These are phyloP conservation scores for Lachancea kluyveri DNA, from an alignment of 805 yeast genomes.

Conservation along the genomic window DNA sequence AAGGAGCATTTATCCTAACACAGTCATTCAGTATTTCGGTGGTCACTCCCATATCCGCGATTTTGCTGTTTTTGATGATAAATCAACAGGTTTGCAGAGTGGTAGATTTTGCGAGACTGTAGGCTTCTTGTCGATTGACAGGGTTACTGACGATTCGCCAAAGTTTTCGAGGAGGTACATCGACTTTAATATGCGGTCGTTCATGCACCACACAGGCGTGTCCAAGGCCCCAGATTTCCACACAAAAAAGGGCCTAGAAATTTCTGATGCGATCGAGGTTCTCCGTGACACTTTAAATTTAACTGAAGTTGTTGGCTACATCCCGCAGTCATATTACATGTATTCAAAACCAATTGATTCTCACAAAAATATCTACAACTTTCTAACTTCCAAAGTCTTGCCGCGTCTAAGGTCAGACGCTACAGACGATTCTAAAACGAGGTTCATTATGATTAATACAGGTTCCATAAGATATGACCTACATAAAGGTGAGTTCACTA, in stretches of 20 bases:
- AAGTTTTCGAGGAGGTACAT: constrained; percentile 59
- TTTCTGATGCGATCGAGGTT: constrained; percentile 39
- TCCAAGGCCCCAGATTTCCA: constrained; percentile 34
- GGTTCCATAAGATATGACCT: constrained; percentile 87
- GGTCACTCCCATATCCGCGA: constrained; percentile 94
- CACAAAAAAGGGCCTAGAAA: constrained; percentile 47
- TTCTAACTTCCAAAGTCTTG: constrained; percentile 53
- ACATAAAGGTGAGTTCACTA: constrained; percentile 76
- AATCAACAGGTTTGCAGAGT: constrained; percentile 77
- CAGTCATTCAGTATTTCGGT: constrained; percentile 79
- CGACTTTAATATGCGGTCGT: constrained; percentile 73
- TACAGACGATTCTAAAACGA: constrained; percentile 28
- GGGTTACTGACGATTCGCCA: constrained; percentile 18
- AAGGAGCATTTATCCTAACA: constrained; percentile 53
- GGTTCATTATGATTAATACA: constrained; percentile 69
- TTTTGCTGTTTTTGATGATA: constrained; percentile 59
- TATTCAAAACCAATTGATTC: constrained; percentile 61
- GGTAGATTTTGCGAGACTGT: constrained; percentile 91
- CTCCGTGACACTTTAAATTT: constrained; percentile 46
- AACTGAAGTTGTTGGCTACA: constrained; percentile 53
- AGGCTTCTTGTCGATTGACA: constrained; percentile 71
- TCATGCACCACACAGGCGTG: constrained; percentile 51
- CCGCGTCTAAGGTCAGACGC: constrained; percentile 29
- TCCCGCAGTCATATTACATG: constrained; percentile 61
- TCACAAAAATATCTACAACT: constrained; percentile 48